phyloP scores from a whole-genome alignment of 768 basidiomycete genomes.

The Leccinum broughii region DNA sequence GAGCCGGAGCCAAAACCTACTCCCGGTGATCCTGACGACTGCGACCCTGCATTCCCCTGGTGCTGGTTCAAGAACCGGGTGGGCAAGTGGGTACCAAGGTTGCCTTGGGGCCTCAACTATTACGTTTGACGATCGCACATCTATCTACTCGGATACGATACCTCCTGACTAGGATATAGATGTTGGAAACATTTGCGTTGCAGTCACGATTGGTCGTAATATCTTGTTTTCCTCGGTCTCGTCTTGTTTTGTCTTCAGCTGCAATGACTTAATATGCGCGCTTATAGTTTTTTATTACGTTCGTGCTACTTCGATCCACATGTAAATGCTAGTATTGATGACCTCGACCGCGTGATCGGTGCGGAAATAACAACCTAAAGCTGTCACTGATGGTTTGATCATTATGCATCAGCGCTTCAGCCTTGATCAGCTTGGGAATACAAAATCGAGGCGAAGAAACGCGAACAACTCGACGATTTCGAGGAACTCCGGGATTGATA shows the following conservation, averaged over 20 bases:
- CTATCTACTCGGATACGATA: slow-evolving; percentile 18
- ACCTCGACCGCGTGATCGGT: too few relatives aligned
- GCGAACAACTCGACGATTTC: too few relatives aligned
- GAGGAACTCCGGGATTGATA: too few relatives aligned
- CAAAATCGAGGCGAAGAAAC: too few relatives aligned
- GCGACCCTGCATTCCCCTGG: slow-evolving; percentile 19
- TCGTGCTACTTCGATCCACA: background rate
- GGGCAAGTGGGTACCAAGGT: slow-evolving; percentile 23
- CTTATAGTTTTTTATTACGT: too few relatives aligned
- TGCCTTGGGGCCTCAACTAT: slow-evolving; percentile 26
- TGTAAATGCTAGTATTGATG: too few relatives aligned
- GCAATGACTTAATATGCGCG: slow-evolving; percentile 11
- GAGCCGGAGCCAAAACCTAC: slow-evolving; percentile 29
- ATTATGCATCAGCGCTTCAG: too few relatives aligned
- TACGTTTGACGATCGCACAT: slow-evolving; percentile 10
- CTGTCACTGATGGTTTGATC: too few relatives aligned
- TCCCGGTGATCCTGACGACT: slow-evolving; percentile 38
- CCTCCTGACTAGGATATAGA: slow-evolving; percentile 11
- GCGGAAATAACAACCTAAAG: too few relatives aligned
- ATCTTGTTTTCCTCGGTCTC: background rate
- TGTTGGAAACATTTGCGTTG: slow-evolving; percentile 1
- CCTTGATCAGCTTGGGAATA: too few relatives aligned
- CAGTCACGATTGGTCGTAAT: slow-evolving; percentile 5
- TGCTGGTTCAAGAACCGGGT: slow-evolving; percentile 24
- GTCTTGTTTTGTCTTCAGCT: slow-evolving; percentile 14